Percentiles rank a stretch among this genome's conserved stretches.
Evolutionary conservation across 1,284 basidiomycete genomes (phyloP).

Genomic region (Ustilago curta): DNA sequence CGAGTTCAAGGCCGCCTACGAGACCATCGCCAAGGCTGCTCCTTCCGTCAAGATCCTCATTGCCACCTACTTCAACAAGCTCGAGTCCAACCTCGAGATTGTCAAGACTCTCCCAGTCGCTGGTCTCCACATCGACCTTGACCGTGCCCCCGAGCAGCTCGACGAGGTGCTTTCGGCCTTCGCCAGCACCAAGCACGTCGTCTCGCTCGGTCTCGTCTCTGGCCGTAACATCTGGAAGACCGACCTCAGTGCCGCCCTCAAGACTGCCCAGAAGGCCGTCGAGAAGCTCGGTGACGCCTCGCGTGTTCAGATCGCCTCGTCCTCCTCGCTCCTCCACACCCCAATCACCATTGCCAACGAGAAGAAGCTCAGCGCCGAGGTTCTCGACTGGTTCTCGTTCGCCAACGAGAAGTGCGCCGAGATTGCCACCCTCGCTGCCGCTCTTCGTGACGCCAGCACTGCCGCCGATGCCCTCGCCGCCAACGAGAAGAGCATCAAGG

Average conservation of each 20-base stretch:
- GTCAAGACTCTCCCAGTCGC: conserved; percentile 92
- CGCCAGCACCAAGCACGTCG: conserved; percentile 74
- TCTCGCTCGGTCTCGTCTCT: conserved; percentile 96
- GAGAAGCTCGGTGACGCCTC: conserved; percentile 59
- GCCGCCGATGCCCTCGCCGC: conserved; percentile 57
- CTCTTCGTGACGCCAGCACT: conserved; percentile 57
- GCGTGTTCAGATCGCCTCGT: conserved; percentile 92
- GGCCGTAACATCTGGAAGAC: conserved; percentile 99
- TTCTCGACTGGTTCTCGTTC: conserved; percentile 99
- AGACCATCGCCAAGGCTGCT: conserved; percentile 82
- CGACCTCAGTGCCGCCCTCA: conserved; percentile 87
- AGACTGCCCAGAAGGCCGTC: conserved; percentile 83
- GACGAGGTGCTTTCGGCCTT: conserved; percentile 84
- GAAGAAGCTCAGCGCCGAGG: conserved; percentile 88
- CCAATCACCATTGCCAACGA: conserved; percentile 94
- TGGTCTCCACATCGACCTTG: conserved; percentile 96
- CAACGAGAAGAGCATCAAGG: conserved; percentile 91
- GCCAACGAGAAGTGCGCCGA: conserved; percentile 96
- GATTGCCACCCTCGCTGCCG: conserved; percentile 83
- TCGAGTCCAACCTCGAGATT: conserved; percentile 90
- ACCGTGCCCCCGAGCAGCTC: conserved; percentile 87
- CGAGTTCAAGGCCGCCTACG: conserved; percentile 85
- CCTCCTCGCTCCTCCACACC: conserved; percentile 97
- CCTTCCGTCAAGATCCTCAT: conserved; percentile 85
- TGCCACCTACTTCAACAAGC: conserved; percentile 92